phyloP scores from a whole-genome alignment of 257 asterid genomes.

The Solanum dulcamara region DNA sequence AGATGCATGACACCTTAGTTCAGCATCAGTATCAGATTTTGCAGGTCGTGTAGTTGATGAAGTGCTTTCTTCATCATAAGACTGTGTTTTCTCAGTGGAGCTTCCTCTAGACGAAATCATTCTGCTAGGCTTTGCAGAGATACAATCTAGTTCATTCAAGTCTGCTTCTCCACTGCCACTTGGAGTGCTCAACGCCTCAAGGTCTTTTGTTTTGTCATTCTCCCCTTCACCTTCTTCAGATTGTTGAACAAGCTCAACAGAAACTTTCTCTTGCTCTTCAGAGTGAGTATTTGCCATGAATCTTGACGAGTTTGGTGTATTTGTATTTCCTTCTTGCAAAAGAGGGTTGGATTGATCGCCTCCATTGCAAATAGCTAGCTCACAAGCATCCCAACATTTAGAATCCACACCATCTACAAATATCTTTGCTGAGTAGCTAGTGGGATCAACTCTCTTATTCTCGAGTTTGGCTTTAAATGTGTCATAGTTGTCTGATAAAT shows the following conservation, averaged over 20 bases:
- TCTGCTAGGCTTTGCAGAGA: slow-evolving; percentile 5
- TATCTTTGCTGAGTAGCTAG: slow-evolving; percentile 57
- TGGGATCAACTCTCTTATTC: slow-evolving; percentile 76
- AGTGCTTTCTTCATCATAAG: slow-evolving; percentile 18
- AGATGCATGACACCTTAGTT: slow-evolving; percentile 12
- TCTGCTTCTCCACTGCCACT: slow-evolving; percentile 10
- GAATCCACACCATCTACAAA: slow-evolving; percentile 65
- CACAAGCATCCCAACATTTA: slow-evolving; percentile 43
- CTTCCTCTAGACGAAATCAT: slow-evolving; percentile 1
- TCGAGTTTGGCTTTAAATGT: slow-evolving; percentile 36
- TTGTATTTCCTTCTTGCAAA: slow-evolving; percentile 30
- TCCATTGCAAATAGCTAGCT: slow-evolving; percentile 36
- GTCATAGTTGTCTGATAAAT: slow-evolving; percentile 17
- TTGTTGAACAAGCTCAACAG: slow-evolving; percentile 11
- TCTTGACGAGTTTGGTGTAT: slow-evolving; percentile 15
- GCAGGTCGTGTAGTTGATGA: slow-evolving; percentile 8
- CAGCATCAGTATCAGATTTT: slow-evolving; percentile 20
- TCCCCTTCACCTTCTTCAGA: slow-evolving; percentile 17
- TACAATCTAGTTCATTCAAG: slow-evolving; percentile 10
- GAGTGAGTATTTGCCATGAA: slow-evolving; percentile 18
- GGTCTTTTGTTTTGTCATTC: slow-evolving; percentile 14
- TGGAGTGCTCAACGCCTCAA: slow-evolving; percentile 17
- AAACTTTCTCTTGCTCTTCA: slow-evolving; percentile 21
- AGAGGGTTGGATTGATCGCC: slow-evolving; percentile 29
- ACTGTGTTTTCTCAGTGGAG: slow-evolving; percentile 9